Evolutionary conservation across 148 eudicot genomes (phyloP), one percentile per base, ranked within the genome.

Genomic region (Beta vulgaris): DNA sequence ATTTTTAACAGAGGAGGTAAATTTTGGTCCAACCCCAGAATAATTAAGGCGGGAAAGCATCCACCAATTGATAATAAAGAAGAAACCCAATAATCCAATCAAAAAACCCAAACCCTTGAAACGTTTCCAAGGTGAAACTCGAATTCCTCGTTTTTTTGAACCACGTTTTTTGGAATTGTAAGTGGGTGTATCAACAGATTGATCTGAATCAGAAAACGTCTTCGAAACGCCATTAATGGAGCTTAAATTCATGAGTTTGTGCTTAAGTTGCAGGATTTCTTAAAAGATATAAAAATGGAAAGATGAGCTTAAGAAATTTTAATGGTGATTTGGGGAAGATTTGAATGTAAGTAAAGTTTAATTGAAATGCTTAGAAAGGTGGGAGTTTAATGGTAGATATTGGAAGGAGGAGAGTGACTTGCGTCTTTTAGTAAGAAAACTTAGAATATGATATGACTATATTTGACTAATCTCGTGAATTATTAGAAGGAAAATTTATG

Each of bases 41-140:
- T 85, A 80, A 51, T 72, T 86, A 74, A 94, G 88, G 82, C 90
- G 85, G 28, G 70, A 87, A 80, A 91, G 86, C 90, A 94, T 91
- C 93, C 93, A 94, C 88, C 90, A 87, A 81, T 94, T 85, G 34
- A 86, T 37, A 49, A 83, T 28, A 49, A 94, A 76, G 73, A 94
- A 91, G 36, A 86, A 73, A 32, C 78, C 82, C 76, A 94, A 48
- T 69, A 91, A 84, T 16, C 83, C 89, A 73, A 82, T 59, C 25
- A 90, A 40, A 29, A 63, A 81, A 54, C 84, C 68, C 76, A 83
- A 73, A n/a, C 85, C 82, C 63, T 68, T 81, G 74, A 72, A 66
- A 55, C 81, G 79, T 54, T 76, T 80, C 84, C 63, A 68, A 21
- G 72, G 81, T 70, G 78, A 81, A 67, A 57, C 37, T 70, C 65